phyloP scores from a whole-genome alignment of 2,329 filamentous ascomycete genomes.

The Trichoderma gracile region DNA sequence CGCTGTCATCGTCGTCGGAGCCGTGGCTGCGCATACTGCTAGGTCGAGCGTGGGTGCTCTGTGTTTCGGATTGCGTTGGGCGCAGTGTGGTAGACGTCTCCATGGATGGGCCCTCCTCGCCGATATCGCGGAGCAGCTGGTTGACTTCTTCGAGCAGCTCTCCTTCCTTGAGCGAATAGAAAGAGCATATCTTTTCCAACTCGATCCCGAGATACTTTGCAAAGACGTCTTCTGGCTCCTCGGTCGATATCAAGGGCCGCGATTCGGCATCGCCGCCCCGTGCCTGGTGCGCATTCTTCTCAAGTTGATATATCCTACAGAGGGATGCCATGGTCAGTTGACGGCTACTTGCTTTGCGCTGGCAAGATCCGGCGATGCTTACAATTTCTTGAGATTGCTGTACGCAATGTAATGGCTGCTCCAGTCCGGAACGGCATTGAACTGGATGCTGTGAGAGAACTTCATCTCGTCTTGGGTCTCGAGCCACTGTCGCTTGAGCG shows the following conservation, averaged over 20 bases:
- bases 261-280: constrained; percentile 73
- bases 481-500: constrained; percentile 68
- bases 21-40: constrained; percentile 46
- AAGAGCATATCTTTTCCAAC: constrained; percentile 89
- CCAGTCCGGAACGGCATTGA: constrained; percentile 99
- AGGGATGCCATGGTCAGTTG: not conserved
- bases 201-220: constrained; percentile 79
- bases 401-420: constrained; percentile 97
- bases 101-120: constrained; percentile 49
- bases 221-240: constrained; percentile 81
- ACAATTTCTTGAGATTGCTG: constrained; percentile 98
- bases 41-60: constrained; percentile 32
- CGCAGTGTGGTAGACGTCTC: constrained; percentile 43
- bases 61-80: constrained; percentile 36
- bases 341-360: not conserved
- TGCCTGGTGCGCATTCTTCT: constrained; percentile 74
- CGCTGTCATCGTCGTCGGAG: constrained; percentile 57
- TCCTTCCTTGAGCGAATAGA: constrained; percentile 85
- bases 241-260: constrained; percentile 73
- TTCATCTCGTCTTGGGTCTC: constrained; percentile 88
- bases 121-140: constrained; percentile 72
- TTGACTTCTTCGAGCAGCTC: constrained; percentile 83
- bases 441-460: constrained; percentile 99
- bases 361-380: constrained; percentile 37
- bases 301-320: constrained; percentile 87